Percentiles rank a stretch among this genome's conserved stretches.
Conservation (phyloP, 371 early-diverging fungal genomes). For the Lichtheimia hyalospora region DNA sequence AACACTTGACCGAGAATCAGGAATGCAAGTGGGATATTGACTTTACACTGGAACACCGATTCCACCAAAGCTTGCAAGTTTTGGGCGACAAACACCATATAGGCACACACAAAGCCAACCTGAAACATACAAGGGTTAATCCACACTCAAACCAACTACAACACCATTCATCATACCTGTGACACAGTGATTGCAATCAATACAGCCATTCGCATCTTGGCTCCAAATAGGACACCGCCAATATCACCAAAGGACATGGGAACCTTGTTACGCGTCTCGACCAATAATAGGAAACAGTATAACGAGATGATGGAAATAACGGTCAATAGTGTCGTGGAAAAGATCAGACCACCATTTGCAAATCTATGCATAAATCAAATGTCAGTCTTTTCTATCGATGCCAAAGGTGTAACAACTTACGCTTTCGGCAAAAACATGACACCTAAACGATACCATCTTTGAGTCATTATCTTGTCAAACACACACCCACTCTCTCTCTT, state of each 20-base stretch:
- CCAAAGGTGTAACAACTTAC: conserved; percentile 27
- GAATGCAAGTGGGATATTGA: conserved; percentile 26
- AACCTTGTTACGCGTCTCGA: conserved; percentile 56
- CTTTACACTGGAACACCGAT: conserved; percentile 52
- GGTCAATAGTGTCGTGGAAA: conserved; percentile 53
- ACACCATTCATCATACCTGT: conserved; percentile 49
- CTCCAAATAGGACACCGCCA: conserved; percentile 79
- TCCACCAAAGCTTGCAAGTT: conserved; percentile 72
- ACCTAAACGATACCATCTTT: conserved; percentile 33
- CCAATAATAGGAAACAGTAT: conserved; percentile 61
- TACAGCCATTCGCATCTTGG: conserved; percentile 65
- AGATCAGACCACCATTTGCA: conserved; percentile 65
- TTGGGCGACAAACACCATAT: conserved; percentile 86
- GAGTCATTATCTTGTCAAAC: no score
- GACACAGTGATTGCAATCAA: conserved; percentile 74
- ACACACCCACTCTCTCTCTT: no score
- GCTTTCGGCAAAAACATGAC: conserved; percentile 76
- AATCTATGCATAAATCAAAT: conserved; percentile 39
- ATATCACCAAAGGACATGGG: conserved; percentile 68
- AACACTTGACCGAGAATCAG: conserved; percentile 71
- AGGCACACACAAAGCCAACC: conserved; percentile 87
- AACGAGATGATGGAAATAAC: conserved; percentile 56
- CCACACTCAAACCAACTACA: background rate
- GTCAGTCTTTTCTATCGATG: background rate
- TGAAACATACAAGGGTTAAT: conserved; percentile 14